Evolutionary conservation across 1,284 basidiomycete genomes (phyloP).

Genomic region (Xerocomus amazonicus): DNA sequence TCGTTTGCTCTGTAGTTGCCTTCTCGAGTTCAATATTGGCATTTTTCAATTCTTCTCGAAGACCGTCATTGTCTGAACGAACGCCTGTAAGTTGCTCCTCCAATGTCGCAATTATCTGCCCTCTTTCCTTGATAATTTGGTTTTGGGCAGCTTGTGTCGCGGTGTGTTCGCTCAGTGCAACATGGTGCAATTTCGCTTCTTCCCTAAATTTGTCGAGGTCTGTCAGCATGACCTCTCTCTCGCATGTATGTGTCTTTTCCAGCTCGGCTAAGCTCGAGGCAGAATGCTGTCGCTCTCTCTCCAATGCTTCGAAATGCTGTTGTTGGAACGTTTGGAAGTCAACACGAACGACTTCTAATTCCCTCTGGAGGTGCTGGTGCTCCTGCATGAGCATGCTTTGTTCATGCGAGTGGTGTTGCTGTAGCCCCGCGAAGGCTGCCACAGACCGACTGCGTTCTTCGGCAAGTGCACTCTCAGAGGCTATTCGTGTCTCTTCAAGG

Average conservation of each 20-base stretch:
- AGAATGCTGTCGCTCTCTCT: slow-evolving; percentile 37
- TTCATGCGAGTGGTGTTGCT: slow-evolving; percentile 30
- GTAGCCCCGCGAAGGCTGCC: slow-evolving; percentile 38
- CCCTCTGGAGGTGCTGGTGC: slow-evolving; percentile 21
- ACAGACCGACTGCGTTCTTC: slow-evolving; percentile 42
- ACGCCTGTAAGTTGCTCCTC: slow-evolving; percentile 47
- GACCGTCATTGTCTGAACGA: slow-evolving; percentile 49
- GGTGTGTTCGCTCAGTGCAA: slow-evolving; percentile 53
- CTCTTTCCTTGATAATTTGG: slow-evolving; percentile 49
- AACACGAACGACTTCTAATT: slow-evolving; percentile 25
- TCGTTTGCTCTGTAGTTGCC: slow-evolving; percentile 55
- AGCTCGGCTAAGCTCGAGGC: slow-evolving; percentile 31
- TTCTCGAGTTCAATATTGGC: slow-evolving; percentile 59
- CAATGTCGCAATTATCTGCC: slow-evolving; percentile 42
- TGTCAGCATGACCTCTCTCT: slow-evolving; percentile 42
- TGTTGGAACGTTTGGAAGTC: slow-evolving; percentile 14
- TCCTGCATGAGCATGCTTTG: slow-evolving; percentile 30
- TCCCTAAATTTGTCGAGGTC: slow-evolving; percentile 55
- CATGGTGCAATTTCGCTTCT: slow-evolving; percentile 63
- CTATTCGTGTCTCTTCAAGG: slow-evolving; percentile 40
- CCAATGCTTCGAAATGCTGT: slow-evolving; percentile 24
- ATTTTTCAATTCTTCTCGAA: slow-evolving; percentile 51
- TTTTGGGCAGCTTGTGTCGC: slow-evolving; percentile 49
- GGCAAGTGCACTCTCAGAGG: slow-evolving; percentile 37
- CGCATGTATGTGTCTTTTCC: slow-evolving; percentile 35